Evolutionary conservation across 148 eudicot genomes (phyloP), one percentile per base, ranked within the genome.

Genomic region (Silene latifolia): DNA sequence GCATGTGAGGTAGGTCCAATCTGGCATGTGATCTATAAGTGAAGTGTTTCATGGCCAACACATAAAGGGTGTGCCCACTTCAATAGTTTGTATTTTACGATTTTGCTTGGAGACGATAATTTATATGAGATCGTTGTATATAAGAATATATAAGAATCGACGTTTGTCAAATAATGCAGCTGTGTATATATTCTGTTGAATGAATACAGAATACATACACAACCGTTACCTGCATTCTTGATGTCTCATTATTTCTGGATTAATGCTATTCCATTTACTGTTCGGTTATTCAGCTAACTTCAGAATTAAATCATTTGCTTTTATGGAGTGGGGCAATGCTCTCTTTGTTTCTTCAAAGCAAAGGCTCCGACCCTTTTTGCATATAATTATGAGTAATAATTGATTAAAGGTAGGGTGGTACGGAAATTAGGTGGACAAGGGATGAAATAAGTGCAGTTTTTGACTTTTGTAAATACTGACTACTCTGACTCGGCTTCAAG

Each of bases 1-100:
- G 56, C 87, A 84, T 84, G 87, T 84, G 84, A 76, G 79, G 84
- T 44, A 63, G 80, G 82, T 70, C 82, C 78, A 66, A 74, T 69
- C 15, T 53, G 63, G 53, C 78, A 80, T 70, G 83, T 85, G 79
- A 63, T n/a, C n/a, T 46, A 29, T 12, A 35, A 47, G 63, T 47
- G 25, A 23, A 19, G 56, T 47, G 77, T 27, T 47, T 39, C 44
- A 6, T 5, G 17, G 17, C 56, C 56, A 51, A 51, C 44, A 39
- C 44, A 39, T 18, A 51, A 51, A 4, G 56, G 56, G 14, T 11
- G 56, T 11, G 56, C 15, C 54, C 54, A 48, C 54, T 51, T 1
- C 56, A 14, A 51, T 10, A 48, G 54, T 48, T 11, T 48, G 54
- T 48, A 48, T 4, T 48, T 18, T 51, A 51, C 56, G 56, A 13